Conservation (phyloP, 2,329 filamentous ascomycete genomes). For the Sporothrix luriei region DNA sequence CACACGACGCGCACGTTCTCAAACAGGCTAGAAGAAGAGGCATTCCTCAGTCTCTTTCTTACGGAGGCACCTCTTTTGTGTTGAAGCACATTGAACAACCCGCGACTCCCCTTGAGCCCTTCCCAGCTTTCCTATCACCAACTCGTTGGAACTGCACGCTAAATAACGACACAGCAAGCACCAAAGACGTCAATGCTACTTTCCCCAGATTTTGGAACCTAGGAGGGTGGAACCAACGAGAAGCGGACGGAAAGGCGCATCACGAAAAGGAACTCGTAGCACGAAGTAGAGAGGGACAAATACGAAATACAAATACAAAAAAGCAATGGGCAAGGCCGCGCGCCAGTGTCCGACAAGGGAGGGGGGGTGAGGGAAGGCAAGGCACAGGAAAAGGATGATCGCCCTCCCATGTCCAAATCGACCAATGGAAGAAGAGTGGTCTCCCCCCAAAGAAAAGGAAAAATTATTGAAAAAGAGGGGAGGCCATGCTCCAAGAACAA, state of each 20-base stretch:
- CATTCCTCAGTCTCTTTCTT: neutral
- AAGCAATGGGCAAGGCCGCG: neutral
- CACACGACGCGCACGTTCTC: conserved; percentile 10
- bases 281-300: neutral
- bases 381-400: conserved; percentile 12
- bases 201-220: conserved; percentile 30
- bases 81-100: neutral
- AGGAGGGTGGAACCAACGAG: neutral
- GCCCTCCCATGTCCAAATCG: neutral
- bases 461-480: neutral
- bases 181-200: conserved; percentile 23
- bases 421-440: neutral
- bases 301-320: neutral
- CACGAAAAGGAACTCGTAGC: no score
- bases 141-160: neutral
- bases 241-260: neutral
- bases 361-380: neutral
- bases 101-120: neutral
- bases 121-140: conserved; percentile 6
- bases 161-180: neutral
- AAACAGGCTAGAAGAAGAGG: neutral
- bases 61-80: neutral
- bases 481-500: neutral
- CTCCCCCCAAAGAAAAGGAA: no score
- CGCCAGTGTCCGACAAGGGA: neutral